Evolutionary conservation across 129 eudicot genomes (phyloP).

Genomic region (Silybum marianum): DNA sequence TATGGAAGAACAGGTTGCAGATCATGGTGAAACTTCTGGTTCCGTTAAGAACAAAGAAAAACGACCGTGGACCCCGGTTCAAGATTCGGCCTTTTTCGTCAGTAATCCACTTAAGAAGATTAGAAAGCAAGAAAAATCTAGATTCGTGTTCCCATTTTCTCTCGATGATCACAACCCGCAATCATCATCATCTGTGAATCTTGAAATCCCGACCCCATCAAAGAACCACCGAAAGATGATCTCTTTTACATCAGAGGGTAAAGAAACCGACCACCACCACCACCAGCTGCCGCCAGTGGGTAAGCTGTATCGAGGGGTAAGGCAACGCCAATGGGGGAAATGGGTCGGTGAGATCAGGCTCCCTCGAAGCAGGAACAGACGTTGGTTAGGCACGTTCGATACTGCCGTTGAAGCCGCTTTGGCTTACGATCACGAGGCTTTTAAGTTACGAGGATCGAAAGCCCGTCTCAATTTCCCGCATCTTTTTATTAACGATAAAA

Average conservation of each 20-base stretch:
- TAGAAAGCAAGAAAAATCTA: constrained; percentile 9
- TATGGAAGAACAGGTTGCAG: constrained; percentile 4
- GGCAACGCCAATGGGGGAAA: constrained; percentile 53
- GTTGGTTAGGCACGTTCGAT: constrained; percentile 53
- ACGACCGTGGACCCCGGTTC: background rate
- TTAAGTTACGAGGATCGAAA: constrained; percentile 40
- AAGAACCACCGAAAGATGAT: constrained; percentile 40
- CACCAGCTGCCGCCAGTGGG: background rate
- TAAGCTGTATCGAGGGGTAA: constrained; percentile 49
- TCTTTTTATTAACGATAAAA: constrained; percentile 15
- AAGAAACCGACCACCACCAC: background rate
- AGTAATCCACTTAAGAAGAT: background rate
- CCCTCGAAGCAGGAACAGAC: constrained; percentile 43
- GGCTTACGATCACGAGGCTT: constrained; percentile 53
- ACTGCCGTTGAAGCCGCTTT: constrained; percentile 44
- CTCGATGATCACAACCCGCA: constrained; percentile 28
- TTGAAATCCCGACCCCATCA: constrained; percentile 1
- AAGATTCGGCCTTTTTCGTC: background rate
- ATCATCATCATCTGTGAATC: background rate
- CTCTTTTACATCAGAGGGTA: constrained; percentile 25
- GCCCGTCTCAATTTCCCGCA: constrained; percentile 52
- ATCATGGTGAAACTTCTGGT: constrained; percentile 15
- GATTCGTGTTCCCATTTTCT: constrained; percentile 43
- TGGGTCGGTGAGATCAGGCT: constrained; percentile 62
- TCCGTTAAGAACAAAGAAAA: constrained; percentile 3